Base-by-base conservation (phyloP, 2,329 filamentous ascomycete genomes). In the Periglandula ipomoeae region DNA sequence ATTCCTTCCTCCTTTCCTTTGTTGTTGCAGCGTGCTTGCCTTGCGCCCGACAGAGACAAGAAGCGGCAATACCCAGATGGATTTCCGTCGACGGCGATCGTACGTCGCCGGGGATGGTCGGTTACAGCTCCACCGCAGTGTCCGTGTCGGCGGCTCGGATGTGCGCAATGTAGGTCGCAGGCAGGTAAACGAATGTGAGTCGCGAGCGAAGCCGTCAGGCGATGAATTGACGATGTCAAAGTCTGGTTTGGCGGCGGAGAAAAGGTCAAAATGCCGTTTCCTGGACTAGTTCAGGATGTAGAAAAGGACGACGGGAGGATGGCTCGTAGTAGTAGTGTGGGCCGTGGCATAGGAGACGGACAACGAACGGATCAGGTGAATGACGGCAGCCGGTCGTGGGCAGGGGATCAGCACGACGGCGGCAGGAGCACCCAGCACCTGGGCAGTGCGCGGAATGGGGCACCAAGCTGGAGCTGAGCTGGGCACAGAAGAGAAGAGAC, bases 331-430 rank as follows among this genome's bases (percentile, higher is more conserved):
- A 20, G 17, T 11, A 39, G 37, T 23, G 24, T 48, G 51, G 53
- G 50, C 47, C 46, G 27, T 50, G 47, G 17, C 22, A 43, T 39
- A 45, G 43, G 23, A 49, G 47, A 42, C 34, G 35, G 43, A 39
- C 26, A 5, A 32, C 26, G 17, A 44, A 50, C 39, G 44, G 51
- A 48, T 49, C 50, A 53, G 51, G 47, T 49, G 52, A 49, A 50
- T 40, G 46, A 30, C 42, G 24, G 38, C 20, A 26, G 38, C 38
- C 20, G 38, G 20, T 41, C 20, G 3, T 24, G 15, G n/a, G 20
- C 22, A 41, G 39, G 39, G 39, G 22, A 41, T 26, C 39, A 42
- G 39, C 39, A 5, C 11, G 17, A 9, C 39, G 39, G 39, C 39
- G 39, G 39, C 39, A 42, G 39, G 39, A 41, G 20, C 35, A 39